Base-by-base conservation (phyloP, 2,329 filamentous ascomycete genomes). In the Pseudogymnoascus sp. region DNA sequence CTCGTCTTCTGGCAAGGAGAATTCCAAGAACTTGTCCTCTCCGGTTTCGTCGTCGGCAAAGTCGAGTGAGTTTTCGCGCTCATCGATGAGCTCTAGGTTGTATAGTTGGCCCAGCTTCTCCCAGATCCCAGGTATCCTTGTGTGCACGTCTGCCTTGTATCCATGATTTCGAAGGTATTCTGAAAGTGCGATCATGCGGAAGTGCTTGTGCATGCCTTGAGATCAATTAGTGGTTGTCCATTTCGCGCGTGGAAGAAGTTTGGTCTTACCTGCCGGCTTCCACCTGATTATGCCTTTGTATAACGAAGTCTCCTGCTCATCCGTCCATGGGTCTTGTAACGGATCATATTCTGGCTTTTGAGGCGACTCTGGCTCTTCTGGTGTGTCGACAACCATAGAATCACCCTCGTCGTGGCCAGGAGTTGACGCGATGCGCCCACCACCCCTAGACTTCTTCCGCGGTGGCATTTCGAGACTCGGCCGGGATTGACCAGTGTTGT, bases 211-310 rank as follows among this genome's bases (percentile, higher is more conserved):
- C 81, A 96, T 89, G 63, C 91, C 90, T 90, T 65, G 47, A 32
- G 28, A 34, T 3, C 3, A 18, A 5, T 32, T 32, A 54, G 39
- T 57, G n/a, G 18, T n/a, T 41, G 35, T 58, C 38, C 6, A 22
- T 57, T n/a, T 58, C 14, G 32, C 47, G 20, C 11, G 47, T 54
- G 47, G 20, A 54, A 54, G n/a, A 2, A 1, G n/a, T 14, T 2
- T n/a, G 16, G 18, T 28, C 74, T 66, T 71, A 90, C 91, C 93
- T 39, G 93, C 93, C n/a, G 94, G 94, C 72, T 99, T 99, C 88
- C 90, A 96, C 71, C 87, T 83, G 65, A 97, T 92, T 66, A 97
- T 88, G 59, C 87, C 91, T 72, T 97, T 97, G 76, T 96, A 91
- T 0, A 99, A 80, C 39, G 91, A 92, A 1, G 90, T 91, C 66